Base-by-base conservation (phyloP, 2,329 filamentous ascomycete species). In the Amesomyces nigricolor region DNA sequence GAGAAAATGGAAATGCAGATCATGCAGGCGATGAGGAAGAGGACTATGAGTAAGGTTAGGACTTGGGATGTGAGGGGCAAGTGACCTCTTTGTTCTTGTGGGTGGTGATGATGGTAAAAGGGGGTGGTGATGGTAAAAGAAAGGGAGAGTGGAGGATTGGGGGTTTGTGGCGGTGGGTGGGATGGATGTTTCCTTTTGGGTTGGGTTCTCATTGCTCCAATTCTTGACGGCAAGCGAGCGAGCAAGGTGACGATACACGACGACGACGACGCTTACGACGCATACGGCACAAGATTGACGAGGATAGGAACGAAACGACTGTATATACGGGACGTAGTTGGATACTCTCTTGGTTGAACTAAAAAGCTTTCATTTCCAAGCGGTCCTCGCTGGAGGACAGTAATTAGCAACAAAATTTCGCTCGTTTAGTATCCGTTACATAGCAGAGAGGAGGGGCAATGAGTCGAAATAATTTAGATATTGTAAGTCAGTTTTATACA, bases 1-100 rank as follows among this genome's bases (percentile, higher is more conserved):
- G 75, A 78, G 39, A 70, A 72, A 58, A 78, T 83, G 76, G 80
- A 83, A 67, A 73, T 70, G 58, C 75, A 81, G 45, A 82, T 83
- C 61, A 77, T 83, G 72, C 73, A 73, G 51, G 72, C 76, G 50
- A 74, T 83, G 71, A 72, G 80, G 22, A 76, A 79, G 69, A 73
- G 77, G 65, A 82, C 80, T 2, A 75, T 82, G 75, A 78, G 74
- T 59, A 82, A 79, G 68, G 73, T 75, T 22, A 71, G 75, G 50
- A 82, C 79, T 7, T 83, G 78, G 75, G 78, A 75, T 11, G 60
- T 62, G 26, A 55, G 39, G 8, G 56, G 56, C 49, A n/a, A 17
- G 37, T 30, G 47, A 55, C 56, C 10, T 19, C 45, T 22, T 13
- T 9, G 17, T 14, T 47, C 9, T 35, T 44, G 32, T 40, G 14